A percentile compares a stretch with the other conserved stretches of the same genome.
Conservation (phyloP, 306 rosid genomes). For the Trifolium fragiferum region DNA sequence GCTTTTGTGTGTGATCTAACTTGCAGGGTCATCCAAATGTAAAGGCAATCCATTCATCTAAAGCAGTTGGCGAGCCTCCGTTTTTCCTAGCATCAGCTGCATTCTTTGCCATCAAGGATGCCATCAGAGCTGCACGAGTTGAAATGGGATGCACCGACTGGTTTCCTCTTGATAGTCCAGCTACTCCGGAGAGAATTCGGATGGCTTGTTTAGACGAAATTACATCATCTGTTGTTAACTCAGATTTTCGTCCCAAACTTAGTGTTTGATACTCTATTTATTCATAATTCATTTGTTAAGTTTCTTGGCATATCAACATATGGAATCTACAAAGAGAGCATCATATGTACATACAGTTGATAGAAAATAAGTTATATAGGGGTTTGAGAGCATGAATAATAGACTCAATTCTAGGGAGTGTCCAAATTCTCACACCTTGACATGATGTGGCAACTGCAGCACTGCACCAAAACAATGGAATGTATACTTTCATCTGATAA, state of each 20-base stretch:
- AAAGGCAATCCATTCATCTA: conserved; percentile 91
- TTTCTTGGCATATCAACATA: conserved; percentile 16
- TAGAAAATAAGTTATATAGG: conserved; percentile 20
- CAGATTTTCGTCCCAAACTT: conserved; percentile 74
- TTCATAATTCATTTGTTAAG: conserved; percentile 13
- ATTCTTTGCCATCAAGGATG: conserved; percentile 87
- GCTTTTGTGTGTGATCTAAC: conserved; percentile 34
- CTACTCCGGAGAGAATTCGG: conserved; percentile 93
- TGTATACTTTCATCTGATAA: background rate
- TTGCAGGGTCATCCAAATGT: conserved; percentile 91
- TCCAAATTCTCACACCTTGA: background rate
- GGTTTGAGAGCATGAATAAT: background rate
- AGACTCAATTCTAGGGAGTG: conserved; percentile 7
- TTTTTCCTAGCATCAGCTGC: conserved; percentile 87
- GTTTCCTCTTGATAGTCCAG: conserved; percentile 96
- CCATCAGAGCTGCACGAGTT: conserved; percentile 75
- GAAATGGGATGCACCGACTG: conserved; percentile 69
- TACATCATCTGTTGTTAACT: conserved; percentile 46
- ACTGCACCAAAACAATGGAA: background rate
- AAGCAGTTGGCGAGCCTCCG: conserved; percentile 98
- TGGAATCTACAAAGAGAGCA: background rate
- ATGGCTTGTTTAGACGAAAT: conserved; percentile 90
- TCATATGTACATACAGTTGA: background rate
- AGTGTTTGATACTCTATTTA: conserved; percentile 57
- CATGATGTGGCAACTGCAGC: conserved; percentile 12